Percentiles rank a stretch among this genome's conserved stretches.
phyloP scores from a whole-genome alignment of 1,284 basidiomycete genomes.

The Bondarzewia mesenterica region DNA sequence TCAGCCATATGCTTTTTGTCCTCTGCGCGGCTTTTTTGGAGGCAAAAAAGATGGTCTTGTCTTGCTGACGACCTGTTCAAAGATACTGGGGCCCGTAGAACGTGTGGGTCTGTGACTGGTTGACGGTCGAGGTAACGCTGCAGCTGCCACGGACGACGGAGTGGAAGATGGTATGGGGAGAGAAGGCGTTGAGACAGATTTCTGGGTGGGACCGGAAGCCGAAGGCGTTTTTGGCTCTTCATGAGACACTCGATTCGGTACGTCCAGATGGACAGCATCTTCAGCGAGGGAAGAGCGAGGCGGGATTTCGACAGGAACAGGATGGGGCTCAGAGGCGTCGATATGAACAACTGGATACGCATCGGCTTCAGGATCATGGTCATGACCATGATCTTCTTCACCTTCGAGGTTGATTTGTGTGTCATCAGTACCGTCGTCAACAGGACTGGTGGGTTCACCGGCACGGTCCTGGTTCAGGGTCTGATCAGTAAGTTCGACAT shows the following conservation, averaged over 20 bases:
- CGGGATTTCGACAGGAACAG: constrained; percentile 18
- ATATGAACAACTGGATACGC: constrained; percentile 38
- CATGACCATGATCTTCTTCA: background rate
- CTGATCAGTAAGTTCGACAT: background rate
- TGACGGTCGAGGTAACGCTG: constrained; percentile 14
- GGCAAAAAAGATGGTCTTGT: constrained; percentile 79
- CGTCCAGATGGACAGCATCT: background rate
- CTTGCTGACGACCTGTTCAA: constrained; percentile 72
- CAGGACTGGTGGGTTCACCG: too few species aligned
- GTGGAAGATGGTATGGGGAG: constrained; percentile 16
- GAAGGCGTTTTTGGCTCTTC: background rate
- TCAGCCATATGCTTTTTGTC: constrained; percentile 81
- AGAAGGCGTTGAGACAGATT: constrained; percentile 18
- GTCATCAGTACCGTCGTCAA: too few species aligned
- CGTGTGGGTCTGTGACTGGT: constrained; percentile 36
- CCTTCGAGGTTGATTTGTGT: too few species aligned
- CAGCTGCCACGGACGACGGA: constrained; percentile 12
- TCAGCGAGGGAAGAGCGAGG: constrained; percentile 7
- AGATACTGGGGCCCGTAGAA: constrained; percentile 53
- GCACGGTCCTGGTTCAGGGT: constrained; percentile 6
- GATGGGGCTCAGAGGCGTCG: constrained; percentile 31
- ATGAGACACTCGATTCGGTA: constrained; percentile 2
- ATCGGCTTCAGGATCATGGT: background rate
- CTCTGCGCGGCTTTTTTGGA: constrained; percentile 72
- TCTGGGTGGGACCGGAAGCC: constrained; percentile 4